These are phyloP conservation scores for Citrus australasica DNA, from an alignment of 345 rosid species.

Conservation along the genomic window DNA sequence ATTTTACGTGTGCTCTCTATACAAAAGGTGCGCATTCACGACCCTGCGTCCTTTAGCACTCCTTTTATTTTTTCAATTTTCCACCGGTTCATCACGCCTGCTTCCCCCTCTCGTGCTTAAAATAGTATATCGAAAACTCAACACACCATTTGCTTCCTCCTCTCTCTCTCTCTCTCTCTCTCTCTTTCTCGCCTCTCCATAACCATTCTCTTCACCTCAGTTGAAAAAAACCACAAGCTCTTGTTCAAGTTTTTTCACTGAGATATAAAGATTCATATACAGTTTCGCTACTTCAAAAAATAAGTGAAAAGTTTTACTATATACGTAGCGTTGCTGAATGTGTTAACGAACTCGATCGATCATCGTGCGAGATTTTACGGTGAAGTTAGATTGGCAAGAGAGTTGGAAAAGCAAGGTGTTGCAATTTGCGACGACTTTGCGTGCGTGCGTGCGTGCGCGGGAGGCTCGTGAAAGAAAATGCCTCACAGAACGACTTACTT, in stretches of 20 bases:
- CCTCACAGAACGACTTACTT: constrained; percentile 97
- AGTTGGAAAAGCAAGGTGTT: background rate
- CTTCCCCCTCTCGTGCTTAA: background rate
- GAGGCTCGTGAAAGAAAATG: constrained; percentile 38
- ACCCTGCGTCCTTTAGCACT: background rate
- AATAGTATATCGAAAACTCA: background rate
- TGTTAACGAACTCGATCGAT: background rate
- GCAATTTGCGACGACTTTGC: background rate
- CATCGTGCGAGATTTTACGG: background rate
- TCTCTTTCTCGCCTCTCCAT: background rate
- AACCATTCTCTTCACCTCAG: background rate
- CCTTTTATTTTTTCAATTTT: constrained; percentile 7
- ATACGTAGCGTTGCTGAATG: background rate
- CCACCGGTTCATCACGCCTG: background rate
- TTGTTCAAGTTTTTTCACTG: background rate
- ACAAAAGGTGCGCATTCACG: constrained; percentile 19
- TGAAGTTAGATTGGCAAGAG: background rate
- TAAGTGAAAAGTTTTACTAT: no score
- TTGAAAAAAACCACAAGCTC: background rate
- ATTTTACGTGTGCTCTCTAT: constrained; percentile 11
- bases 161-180: background rate
- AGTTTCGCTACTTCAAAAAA: background rate
- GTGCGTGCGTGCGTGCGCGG: background rate
- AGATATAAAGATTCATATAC: background rate
- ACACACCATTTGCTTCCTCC: background rate